phyloP scores from a whole-genome alignment of 345 rosid genomes.

The Eucalyptus pauciflora region DNA sequence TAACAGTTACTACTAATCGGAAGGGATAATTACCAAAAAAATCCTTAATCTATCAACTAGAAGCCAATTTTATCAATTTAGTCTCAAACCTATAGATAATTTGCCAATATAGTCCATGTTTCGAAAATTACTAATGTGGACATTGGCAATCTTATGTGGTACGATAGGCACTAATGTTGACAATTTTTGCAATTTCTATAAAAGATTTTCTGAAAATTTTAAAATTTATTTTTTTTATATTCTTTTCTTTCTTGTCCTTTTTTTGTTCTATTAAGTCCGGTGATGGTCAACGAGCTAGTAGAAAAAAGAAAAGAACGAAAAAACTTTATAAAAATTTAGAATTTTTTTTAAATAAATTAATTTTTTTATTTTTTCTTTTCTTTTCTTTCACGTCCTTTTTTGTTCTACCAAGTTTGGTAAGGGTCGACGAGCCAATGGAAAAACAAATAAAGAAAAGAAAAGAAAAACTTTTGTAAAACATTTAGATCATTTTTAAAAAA shows the following conservation, averaged over 20 bases:
- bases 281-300: neutral
- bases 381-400: too few relatives aligned
- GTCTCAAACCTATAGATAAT: neutral
- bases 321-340: too few relatives aligned
- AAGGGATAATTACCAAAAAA: neutral
- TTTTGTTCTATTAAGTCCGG: too few relatives aligned
- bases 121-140: rapidly evolving
- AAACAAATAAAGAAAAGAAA: too few relatives aligned
- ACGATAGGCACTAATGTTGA: too few relatives aligned
- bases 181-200: too few relatives aligned
- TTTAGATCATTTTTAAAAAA: neutral
- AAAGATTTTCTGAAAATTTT: too few relatives aligned
- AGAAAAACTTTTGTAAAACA: neutral
- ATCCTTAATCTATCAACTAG: neutral
- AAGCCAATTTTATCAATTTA: neutral
- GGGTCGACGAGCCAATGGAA: neutral
- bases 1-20: neutral
- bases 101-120: neutral
- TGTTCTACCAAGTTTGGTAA: too few relatives aligned
- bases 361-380: rapidly evolving
- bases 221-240: too few relatives aligned
- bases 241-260: neutral
- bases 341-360: too few relatives aligned
- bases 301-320: neutral
- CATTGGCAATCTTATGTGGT: neutral